These are phyloP conservation scores for Cairneyella variabilis DNA, from an alignment of 495 filamentous ascomycete species.

Conservation along the genomic window DNA sequence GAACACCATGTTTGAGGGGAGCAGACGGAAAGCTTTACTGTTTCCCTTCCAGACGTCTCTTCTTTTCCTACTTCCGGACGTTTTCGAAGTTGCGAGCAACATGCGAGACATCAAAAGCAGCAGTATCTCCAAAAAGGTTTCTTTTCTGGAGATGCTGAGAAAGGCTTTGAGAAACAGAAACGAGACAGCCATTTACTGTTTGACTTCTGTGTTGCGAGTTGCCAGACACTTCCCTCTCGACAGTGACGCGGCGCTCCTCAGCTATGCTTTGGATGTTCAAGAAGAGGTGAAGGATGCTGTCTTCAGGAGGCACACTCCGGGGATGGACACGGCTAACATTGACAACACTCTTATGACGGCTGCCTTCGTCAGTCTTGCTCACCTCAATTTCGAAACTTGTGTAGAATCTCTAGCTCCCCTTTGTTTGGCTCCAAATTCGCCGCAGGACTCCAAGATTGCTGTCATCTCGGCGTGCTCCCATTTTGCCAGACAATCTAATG, in stretches of 20 bases:
- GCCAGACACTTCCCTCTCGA: conserved; percentile 57
- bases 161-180: conserved; percentile 51
- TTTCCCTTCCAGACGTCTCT: conserved; percentile 59
- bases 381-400: conserved; percentile 53
- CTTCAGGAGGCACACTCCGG: conserved; percentile 47
- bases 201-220: conserved; percentile 53
- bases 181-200: conserved; percentile 58
- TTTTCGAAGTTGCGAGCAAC: conserved; percentile 60
- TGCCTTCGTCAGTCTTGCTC: conserved; percentile 56
- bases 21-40: conserved; percentile 46
- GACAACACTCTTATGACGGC: conserved; percentile 61
- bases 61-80: conserved; percentile 57
- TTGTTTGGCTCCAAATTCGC: conserved; percentile 50
- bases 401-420: conserved; percentile 48
- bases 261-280: conserved; percentile 62
- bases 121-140: conserved; percentile 57
- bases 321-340: conserved; percentile 40
- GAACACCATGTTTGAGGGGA: conserved; percentile 49
- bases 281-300: conserved; percentile 61
- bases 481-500: conserved; percentile 46
- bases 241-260: conserved; percentile 55
- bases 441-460: conserved; percentile 56
- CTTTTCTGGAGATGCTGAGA: conserved; percentile 55
- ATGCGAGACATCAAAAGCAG: conserved; percentile 54
- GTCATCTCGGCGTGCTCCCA: conserved; percentile 54